Base-by-base conservation (phyloP, 2,329 filamentous ascomycete genomes). In the Colletotrichum sp. region DNA sequence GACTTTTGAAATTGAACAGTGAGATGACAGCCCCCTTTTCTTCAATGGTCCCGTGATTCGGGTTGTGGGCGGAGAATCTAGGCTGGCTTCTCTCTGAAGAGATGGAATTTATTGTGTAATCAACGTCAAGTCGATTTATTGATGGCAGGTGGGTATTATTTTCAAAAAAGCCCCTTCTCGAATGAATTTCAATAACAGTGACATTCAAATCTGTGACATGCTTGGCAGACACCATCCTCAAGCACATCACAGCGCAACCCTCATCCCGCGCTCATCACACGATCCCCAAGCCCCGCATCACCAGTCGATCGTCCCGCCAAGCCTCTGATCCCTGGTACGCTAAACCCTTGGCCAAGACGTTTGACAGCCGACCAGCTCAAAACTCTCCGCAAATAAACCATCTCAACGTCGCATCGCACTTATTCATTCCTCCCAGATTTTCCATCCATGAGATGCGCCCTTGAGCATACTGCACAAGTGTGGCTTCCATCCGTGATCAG, bases 351-450 rank as follows among this genome's bases (percentile, higher is more conserved):
- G 6, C 44, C n/a, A 21, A 1, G 10, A 21, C 13, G 0, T 2
- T 12, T 1, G 44, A 21, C 44, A 49, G 44, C n/a, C n/a, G 1
- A 49, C 44, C 7, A 8, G 44, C 2, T 49, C 10, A 49, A 49
- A 21, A 21, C 10, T 21, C 44, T 21, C 44, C 44, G 9, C 39
- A 3, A n/a, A 21, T 18, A 36, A 15, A 24, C 24, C 24, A 24
- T 24, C 24, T 24, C 5, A n/a, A 2, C 18, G 39, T 49, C 18
- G 39, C 39, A n/a, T 49, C 1, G 2, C 18, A 3, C 1, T 0
- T 6, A 49, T 0, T 49, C 9, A n/a, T 12, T 0, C 1, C 18
- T n/a, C 39, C 5, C 1, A 1, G 1, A 10, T n/a, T 49, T 49
- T 5, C 3, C 26, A 9, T 9, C 24, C 24, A 24, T 24, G 24